Conservation (phyloP, 768 basidiomycete genomes). For the Amanita pallidorosea region DNA sequence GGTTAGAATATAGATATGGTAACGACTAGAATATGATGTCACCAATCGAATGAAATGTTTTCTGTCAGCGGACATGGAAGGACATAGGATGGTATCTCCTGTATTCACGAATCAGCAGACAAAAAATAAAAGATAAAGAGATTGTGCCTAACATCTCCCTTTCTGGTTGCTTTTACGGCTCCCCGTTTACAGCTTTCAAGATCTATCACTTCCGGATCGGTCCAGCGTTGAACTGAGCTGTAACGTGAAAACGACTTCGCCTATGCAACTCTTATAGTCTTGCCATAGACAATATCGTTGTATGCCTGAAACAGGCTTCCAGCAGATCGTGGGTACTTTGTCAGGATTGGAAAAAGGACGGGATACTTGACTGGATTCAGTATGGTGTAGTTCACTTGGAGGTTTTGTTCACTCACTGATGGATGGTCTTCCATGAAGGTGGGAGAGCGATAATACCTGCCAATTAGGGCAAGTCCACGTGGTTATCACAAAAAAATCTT, state of each 20-base stretch:
- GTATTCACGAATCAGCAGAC: not conserved
- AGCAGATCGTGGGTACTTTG: slow-evolving; percentile 53
- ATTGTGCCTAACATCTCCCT: slow-evolving; percentile 30
- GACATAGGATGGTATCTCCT: slow-evolving; percentile 39
- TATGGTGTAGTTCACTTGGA: not conserved
- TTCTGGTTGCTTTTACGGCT: slow-evolving; percentile 48
- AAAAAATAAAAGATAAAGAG: not conserved
- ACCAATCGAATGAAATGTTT: slow-evolving; percentile 55
- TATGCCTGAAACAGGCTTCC: slow-evolving; percentile 63
- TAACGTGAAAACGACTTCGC: not conserved
- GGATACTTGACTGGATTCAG: slow-evolving; percentile 25
- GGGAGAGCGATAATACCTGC: not conserved
- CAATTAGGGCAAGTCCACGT: slow-evolving; percentile 11
- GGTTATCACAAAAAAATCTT: slow-evolving; percentile 8
- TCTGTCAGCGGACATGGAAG: slow-evolving; percentile 65
- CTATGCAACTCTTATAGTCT: slow-evolving; percentile 3
- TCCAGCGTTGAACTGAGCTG: slow-evolving; percentile 61
- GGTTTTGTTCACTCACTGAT: not conserved
- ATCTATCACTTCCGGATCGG: slow-evolving; percentile 50
- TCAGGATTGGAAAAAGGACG: slow-evolving; percentile 32
- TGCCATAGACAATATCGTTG: slow-evolving; percentile 62
- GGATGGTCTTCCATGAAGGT: not conserved
- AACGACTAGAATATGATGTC: slow-evolving; percentile 1
- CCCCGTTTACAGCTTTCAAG: slow-evolving; percentile 41
- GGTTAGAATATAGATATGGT: not conserved